Percentiles rank a stretch among this genome's conserved stretches.
These are phyloP conservation scores for Fraxinus nigra DNA, from an alignment of 305 asterid genomes.

Conservation along the genomic window DNA sequence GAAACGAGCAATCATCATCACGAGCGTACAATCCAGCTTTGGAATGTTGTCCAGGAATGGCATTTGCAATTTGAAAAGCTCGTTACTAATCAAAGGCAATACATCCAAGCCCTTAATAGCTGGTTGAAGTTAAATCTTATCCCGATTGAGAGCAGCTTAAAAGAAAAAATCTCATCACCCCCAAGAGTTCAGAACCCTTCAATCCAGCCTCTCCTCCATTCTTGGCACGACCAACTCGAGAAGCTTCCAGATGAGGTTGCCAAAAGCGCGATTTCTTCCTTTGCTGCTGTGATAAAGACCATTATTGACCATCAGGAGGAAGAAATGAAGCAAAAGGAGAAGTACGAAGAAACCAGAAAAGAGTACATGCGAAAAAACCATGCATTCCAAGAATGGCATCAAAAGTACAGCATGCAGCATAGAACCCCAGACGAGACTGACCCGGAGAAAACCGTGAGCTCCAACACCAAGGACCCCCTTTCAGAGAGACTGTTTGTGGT, in stretches of 20 bases:
- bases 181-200: conserved; percentile 58
- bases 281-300: conserved; percentile 75
- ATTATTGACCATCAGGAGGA: conserved; percentile 74
- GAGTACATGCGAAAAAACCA: conserved; percentile 73
- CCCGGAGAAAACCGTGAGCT: conserved; percentile 35
- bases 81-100: conserved; percentile 56
- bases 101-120: conserved; percentile 56
- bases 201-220: conserved; percentile 67
- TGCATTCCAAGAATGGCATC: conserved; percentile 80
- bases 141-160: conserved; percentile 81
- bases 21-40: conserved; percentile 74
- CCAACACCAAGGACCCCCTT: conserved; percentile 55
- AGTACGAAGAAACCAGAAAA: conserved; percentile 68
- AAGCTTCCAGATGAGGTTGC: conserved; percentile 92
- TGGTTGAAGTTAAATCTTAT: conserved; percentile 86
- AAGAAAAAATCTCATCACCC: conserved; percentile 74
- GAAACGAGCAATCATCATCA: conserved; percentile 82
- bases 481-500: conserved; percentile 67
- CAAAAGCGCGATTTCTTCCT: conserved; percentile 68
- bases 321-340: conserved; percentile 88
- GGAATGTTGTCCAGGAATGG: conserved; percentile 65
- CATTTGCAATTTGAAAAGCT: conserved; percentile 73
- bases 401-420: conserved; percentile 52
- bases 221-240: conserved; percentile 84
- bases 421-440: conserved; percentile 45